Evolutionary conservation across 495 filamentous ascomycete species (phyloP), one percentile per base, ranked within the genome.

Genomic region (Lepraria neglecta): DNA sequence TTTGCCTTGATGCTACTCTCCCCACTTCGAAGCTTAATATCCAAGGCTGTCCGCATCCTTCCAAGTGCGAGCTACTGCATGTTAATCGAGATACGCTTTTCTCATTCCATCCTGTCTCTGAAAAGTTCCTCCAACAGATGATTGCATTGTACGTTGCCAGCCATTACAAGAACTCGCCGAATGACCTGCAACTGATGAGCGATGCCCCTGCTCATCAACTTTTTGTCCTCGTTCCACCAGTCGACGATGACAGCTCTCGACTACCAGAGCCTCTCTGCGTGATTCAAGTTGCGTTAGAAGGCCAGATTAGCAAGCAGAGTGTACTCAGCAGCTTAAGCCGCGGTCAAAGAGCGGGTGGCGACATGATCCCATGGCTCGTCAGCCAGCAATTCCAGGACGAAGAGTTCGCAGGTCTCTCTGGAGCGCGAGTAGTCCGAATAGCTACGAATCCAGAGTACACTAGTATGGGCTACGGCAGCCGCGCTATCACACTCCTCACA

Each of bases 321-420:
- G 91, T 99, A 1, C 78, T 95, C 50, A 92, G 90, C 73, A 86
- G 87, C 68, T 74, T 99, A 62, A 91, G 87, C 69, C 83, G 95
- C 67, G 95, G 95, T 28, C 88, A 91, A 70, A 80, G 95, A 56
- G 89, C 92, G 10, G 88, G 91, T 24, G 95, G 95, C 61, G 95
- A 99, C 71, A 77, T 99, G 50, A 99, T 99, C 56, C 95, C 95
- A 1, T 99, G 95, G 95, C 82, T 97, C 46, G 89, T 99, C 58
- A 92, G 89, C 71, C 94, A 97, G 71, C 95, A 99, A 73, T 99
- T 96, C 76, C 95, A 97, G 70, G 95, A 99, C 67, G 90, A 95
- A 65, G 89, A 95, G 58, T 99, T 99, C 67, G 94, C 94, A 28
- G 86, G 88, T 60, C 81, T 97, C 17, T 96, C 91, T 7, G 95